Evolutionary conservation across 164 flowering plant genomes (phyloP).

Genomic region (Vitis labrusca): DNA sequence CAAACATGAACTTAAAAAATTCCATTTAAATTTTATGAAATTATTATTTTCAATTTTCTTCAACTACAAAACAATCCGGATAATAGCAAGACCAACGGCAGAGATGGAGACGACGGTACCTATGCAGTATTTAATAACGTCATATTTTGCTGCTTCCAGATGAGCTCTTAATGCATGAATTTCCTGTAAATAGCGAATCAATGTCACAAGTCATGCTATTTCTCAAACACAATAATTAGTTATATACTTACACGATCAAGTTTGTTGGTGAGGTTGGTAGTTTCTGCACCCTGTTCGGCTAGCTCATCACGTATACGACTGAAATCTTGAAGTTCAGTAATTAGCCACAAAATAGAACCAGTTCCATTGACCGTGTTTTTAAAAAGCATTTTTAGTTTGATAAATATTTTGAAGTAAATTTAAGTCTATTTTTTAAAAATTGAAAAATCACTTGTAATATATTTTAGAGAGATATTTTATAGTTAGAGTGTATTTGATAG

Average conservation of each 20-base stretch:
- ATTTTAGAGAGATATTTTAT: no score
- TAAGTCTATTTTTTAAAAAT: no score
- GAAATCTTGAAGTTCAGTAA: conserved; percentile 10
- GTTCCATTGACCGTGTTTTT: no score
- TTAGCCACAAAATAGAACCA: no score
- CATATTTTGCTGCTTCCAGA: conserved; percentile 66
- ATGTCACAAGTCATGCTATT: background rate
- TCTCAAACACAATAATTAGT: background rate
- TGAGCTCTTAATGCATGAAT: conserved; percentile 60
- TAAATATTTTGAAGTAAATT: no score
- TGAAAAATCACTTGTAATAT: no score
- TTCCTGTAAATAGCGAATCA: conserved; percentile 37
- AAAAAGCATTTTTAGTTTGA: no score
- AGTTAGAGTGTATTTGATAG: no score
- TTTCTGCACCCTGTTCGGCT: conserved; percentile 60
- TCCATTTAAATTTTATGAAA: no score
- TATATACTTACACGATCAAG: conserved; percentile 47
- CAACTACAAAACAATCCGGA: conserved; percentile 29
- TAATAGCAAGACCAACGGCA: conserved; percentile 59
- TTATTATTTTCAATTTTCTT: no score
- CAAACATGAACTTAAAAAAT: no score
- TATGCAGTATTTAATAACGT: conserved; percentile 70
- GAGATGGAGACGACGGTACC: conserved; percentile 68
- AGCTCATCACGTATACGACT: conserved; percentile 67
- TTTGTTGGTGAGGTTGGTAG: conserved; percentile 54